These are phyloP conservation scores for Coccinonectria pachysandricola DNA, from an alignment of 2,329 filamentous ascomycete genomes.

Conservation along the genomic window DNA sequence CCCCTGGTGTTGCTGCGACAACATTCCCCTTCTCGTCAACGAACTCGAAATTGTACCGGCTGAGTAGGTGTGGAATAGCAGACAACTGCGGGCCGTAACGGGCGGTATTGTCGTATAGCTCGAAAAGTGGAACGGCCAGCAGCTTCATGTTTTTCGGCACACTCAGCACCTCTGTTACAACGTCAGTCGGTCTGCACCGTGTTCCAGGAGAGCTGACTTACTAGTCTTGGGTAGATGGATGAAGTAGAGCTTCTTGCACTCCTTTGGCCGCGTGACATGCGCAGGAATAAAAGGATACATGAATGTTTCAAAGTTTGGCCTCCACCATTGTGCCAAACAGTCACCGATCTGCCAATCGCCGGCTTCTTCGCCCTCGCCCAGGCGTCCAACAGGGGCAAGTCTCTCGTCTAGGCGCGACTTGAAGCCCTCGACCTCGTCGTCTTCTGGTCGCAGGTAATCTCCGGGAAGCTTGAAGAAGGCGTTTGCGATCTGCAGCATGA, in stretches of 20 bases:
- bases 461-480: constrained; percentile 98
- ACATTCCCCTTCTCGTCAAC: constrained; percentile 87
- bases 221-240: constrained; percentile 89
- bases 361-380: constrained; percentile 77
- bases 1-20: constrained; percentile 72
- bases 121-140: constrained; percentile 89
- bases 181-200: constrained; percentile 2
- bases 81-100: constrained; percentile 93
- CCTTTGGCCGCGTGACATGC: constrained; percentile 92
- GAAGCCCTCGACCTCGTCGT: constrained; percentile 92
- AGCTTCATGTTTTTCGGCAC: constrained; percentile 99
- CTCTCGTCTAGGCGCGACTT: constrained; percentile 86
- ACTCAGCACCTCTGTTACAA: constrained; percentile 67
- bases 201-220: constrained; percentile 27
- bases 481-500: constrained; percentile 99
- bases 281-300: constrained; percentile 98
- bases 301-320: constrained; percentile 98
- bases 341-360: constrained; percentile 87
- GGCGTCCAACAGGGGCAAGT: constrained; percentile 79
- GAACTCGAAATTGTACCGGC: constrained; percentile 95
- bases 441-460: constrained; percentile 81
- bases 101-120: constrained; percentile 94
- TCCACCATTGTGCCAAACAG: constrained; percentile 95
- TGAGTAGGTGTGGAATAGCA: constrained; percentile 89
- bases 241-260: constrained; percentile 98